Base-by-base conservation (phyloP, 129 eudicot species). In the Chrysanthemum seticuspe region DNA sequence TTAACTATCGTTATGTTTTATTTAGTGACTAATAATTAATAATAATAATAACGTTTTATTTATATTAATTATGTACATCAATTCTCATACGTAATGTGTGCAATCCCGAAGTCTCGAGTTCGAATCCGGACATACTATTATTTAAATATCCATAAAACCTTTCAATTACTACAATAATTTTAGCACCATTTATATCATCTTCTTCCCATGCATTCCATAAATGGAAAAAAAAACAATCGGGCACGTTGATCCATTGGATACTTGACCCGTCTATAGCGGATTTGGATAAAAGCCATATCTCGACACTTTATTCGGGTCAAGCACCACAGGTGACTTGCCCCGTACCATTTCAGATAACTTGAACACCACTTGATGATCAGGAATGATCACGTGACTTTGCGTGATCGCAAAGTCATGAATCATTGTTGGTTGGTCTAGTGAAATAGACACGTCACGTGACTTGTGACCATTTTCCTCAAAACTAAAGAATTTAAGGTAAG, bases 121-220 rank as follows among this genome's bases (percentile, higher is more conserved):
- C n/a, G n/a, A n/a, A n/a, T n/a, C n/a, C n/a, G n/a, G n/a, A n/a
- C n/a, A n/a, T n/a, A n/a, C n/a, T n/a, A n/a, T n/a, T n/a, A n/a
- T n/a, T n/a, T n/a, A n/a, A n/a, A n/a, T n/a, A n/a, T n/a, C n/a
- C n/a, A n/a, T n/a, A n/a, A n/a, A n/a, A n/a, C n/a, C n/a, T n/a
- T n/a, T n/a, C 45, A 0, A 40, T 40, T 0, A 40, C 45, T 5
- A 40, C 10, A 5, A 40, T 40, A 40, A 40, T 6, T 40, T 40
- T 40, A 1, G 1, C 47, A 40, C 47, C 47, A 6, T 40, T 6
- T 40, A 40, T 40, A 40, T 40, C 10, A 40, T 40, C 10, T 1
- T 74, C 87, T 66, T 83, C 87, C 87, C 87, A 83, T 0, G 84
- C 78, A n/a, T 83, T 83, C 87, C 87, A 83, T 0, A 83, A 31